Percentiles rank a stretch among this genome's conserved stretches.
Evolutionary conservation across 2,329 filamentous ascomycete genomes (phyloP).

Genomic region (Amesomyces nigricolor): DNA sequence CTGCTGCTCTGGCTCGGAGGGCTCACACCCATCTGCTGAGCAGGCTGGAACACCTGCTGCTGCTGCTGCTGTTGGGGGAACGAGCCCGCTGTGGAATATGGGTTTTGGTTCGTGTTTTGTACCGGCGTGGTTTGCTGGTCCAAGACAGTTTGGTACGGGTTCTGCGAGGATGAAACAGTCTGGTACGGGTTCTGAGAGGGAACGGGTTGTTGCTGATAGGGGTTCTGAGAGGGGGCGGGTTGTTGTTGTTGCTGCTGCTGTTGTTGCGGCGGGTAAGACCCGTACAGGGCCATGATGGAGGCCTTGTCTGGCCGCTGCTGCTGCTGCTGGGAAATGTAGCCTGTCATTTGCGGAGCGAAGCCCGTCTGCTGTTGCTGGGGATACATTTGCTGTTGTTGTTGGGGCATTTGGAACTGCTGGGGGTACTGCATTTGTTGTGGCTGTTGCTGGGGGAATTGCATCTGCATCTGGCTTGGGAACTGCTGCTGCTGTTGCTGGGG

Average conservation of each 20-base stretch:
- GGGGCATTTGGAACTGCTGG: slow-evolving; percentile 28
- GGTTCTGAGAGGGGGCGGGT: slow-evolving; percentile 11
- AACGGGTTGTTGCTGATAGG: slow-evolving; percentile 38
- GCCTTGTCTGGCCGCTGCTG: slow-evolving; percentile 56
- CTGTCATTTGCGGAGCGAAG: slow-evolving; percentile 16
- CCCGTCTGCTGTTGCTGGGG: slow-evolving; percentile 6
- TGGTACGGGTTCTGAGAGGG: slow-evolving; percentile 11
- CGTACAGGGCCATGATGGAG: slow-evolving; percentile 71
- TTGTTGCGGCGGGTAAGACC: slow-evolving; percentile 2
- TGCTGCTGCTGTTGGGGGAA: slow-evolving; percentile 25
- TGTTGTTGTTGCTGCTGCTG: slow-evolving; percentile 39
- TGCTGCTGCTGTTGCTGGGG: slow-evolving; percentile 18
- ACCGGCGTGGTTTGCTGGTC: too few relatives aligned
- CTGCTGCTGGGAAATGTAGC: slow-evolving; percentile 17
- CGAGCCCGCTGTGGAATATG: slow-evolving; percentile 10
- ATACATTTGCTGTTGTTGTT: slow-evolving; percentile 16
- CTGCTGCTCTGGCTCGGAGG: slow-evolving; percentile 34
- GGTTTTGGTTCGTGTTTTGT: too few relatives aligned
- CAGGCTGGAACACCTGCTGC: neutral
- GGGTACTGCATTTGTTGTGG: slow-evolving; percentile 23
- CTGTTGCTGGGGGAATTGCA: slow-evolving; percentile 26
- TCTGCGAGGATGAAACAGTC: too few relatives aligned
- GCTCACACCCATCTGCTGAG: slow-evolving; percentile 16
- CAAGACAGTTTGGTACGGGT: too few relatives aligned
- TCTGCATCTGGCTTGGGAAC: slow-evolving; percentile 23